These are phyloP conservation scores for Coriaria nepalensis DNA, from an alignment of 306 rosid genomes.

Conservation along the genomic window DNA sequence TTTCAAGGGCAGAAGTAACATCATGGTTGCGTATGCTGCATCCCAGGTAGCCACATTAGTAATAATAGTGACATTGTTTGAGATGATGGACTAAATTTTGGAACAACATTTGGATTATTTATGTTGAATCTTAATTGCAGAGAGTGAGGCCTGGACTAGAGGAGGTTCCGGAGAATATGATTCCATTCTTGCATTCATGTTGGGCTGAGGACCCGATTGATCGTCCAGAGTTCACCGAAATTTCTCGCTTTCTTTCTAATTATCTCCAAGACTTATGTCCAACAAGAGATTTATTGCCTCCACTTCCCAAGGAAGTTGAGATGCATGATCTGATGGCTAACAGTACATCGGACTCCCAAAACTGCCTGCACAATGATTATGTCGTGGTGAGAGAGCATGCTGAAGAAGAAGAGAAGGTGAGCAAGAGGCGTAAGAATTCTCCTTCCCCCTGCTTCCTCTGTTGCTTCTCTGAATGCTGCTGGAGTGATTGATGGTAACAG, in stretches of 20 bases:
- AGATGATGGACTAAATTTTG: background rate
- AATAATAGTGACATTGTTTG: slow-evolving; percentile 1
- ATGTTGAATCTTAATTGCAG: slow-evolving; percentile 14
- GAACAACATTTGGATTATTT: slow-evolving; percentile 6
- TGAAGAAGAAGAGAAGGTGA: background rate
- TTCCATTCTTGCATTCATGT: slow-evolving; percentile 42
- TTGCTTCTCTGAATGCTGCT: slow-evolving; percentile 1
- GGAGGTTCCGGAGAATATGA: slow-evolving; percentile 24
- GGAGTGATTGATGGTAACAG: too few species aligned
- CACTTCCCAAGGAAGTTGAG: slow-evolving; percentile 5
- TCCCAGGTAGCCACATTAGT: slow-evolving; percentile 21
- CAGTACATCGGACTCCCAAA: too few species aligned
- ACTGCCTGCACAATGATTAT: too few species aligned
- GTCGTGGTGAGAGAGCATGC: background rate
- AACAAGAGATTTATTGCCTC: slow-evolving; percentile 4
- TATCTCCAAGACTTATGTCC: slow-evolving; percentile 8
- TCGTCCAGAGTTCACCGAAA: slow-evolving; percentile 41
- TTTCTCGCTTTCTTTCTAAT: slow-evolving; percentile 18
- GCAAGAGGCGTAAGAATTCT: slow-evolving; percentile 4
- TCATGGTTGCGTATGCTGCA: slow-evolving; percentile 59
- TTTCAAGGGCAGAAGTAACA: slow-evolving; percentile 24
- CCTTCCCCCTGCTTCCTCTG: background rate
- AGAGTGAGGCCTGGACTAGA: slow-evolving; percentile 36
- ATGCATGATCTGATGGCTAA: slow-evolving; percentile 8
- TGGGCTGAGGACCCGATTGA: slow-evolving; percentile 43